These are phyloP conservation scores for Rhodotorula sp. DNA, from an alignment of 1,284 basidiomycete species.

Conservation along the genomic window DNA sequence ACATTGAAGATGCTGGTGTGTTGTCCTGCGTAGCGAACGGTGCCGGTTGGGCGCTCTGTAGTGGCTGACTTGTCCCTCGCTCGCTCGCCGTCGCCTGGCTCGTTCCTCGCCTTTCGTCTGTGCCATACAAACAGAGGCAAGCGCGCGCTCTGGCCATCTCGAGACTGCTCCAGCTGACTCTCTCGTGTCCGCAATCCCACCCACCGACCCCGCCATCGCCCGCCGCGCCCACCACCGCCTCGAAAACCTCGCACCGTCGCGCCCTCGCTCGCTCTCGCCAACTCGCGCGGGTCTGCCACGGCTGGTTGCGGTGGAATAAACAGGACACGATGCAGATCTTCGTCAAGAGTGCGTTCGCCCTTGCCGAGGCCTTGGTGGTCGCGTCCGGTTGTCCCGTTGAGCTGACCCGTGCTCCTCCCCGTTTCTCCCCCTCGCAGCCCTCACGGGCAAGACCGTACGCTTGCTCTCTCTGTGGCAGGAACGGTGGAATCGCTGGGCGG, in stretches of 20 bases:
- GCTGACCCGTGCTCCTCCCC: conserved; percentile 6
- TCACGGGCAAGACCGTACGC: conserved; percentile 55
- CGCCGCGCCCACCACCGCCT: neutral
- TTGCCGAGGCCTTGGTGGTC: neutral
- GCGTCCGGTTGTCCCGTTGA: neutral
- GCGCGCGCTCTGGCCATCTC: too few species aligned
- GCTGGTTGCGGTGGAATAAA: too few species aligned
- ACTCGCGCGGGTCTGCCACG: neutral
- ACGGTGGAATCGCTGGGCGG: conserved; percentile 30
- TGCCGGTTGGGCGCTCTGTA: too few species aligned
- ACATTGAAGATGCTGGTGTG: too few species aligned
- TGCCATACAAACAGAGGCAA: too few species aligned
- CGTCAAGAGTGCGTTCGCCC: conserved; percentile 53
- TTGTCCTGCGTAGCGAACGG: too few species aligned
- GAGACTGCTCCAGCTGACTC: too few species aligned
- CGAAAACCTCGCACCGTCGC: neutral
- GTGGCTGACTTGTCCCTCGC: too few species aligned
- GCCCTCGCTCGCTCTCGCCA: neutral
- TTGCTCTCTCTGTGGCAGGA: neutral
- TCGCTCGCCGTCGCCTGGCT: too few species aligned
- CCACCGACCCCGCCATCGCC: neutral
- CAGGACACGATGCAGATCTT: conserved; percentile 56
- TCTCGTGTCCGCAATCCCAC: too few species aligned
- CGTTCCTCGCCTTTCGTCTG: too few species aligned
- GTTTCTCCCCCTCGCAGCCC: conserved; percentile 50